A percentile compares a stretch with the other conserved stretches of the same genome.
Evolutionary conservation across 108 stramenopile species (phyloP).

Genomic region (Cyclostephanos invisitatus): DNA sequence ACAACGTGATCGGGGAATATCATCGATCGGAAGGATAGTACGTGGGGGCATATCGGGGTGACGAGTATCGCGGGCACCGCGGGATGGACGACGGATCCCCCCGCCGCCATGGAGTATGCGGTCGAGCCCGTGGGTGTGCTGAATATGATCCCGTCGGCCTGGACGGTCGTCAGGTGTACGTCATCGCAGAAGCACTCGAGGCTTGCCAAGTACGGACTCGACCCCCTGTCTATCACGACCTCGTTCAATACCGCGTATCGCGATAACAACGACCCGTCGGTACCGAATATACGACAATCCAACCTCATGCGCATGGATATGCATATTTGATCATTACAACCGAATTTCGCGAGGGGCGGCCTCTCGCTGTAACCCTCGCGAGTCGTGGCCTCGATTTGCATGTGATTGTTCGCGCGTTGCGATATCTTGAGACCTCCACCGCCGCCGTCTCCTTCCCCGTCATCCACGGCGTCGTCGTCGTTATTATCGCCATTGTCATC

Average conservation of each 20-base stretch:
- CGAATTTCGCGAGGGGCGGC: conserved; percentile 61
- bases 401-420: conserved; percentile 38
- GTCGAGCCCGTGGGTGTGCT: conserved; percentile 96
- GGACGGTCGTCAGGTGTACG: conserved; percentile 92
- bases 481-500: conserved; percentile 4
- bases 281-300: conserved; percentile 76
- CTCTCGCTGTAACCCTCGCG: conserved; percentile 41
- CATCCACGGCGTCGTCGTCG: conserved; percentile 1
- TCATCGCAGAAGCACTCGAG: conserved; percentile 93
- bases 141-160: conserved; percentile 96
- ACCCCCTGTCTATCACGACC: conserved; percentile 94
- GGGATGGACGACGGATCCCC: conserved; percentile 97
- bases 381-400: conserved; percentile 25
- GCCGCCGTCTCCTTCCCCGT: conserved; percentile 4
- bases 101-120: conserved; percentile 96
- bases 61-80: conserved; percentile 93
- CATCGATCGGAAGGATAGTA: conserved; percentile 93
- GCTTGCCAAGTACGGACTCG: conserved; percentile 85
- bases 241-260: conserved; percentile 94
- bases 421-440: conserved; percentile 17
- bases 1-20: conserved; percentile 94
- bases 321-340: conserved; percentile 67
- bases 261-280: conserved; percentile 62
- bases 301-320: conserved; percentile 92
- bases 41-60: conserved; percentile 97